These are phyloP conservation scores for Hsuehochloa calcarea DNA, from an alignment of 176 grass and related monocot genomes.

Conservation along the genomic window DNA sequence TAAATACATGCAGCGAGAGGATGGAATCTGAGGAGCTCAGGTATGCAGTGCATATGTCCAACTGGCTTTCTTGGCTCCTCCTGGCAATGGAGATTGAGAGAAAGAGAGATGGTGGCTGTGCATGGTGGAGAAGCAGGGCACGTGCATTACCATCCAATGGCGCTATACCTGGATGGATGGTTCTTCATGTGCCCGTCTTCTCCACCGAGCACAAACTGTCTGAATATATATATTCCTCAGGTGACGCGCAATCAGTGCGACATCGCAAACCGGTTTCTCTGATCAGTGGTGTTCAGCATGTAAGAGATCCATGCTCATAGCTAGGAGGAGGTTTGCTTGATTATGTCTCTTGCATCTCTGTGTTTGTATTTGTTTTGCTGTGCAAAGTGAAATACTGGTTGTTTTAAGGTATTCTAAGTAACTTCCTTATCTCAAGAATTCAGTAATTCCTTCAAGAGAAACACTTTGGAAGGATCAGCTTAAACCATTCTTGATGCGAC, in stretches of 20 bases:
- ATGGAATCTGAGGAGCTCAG: background rate
- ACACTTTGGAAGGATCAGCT: background rate
- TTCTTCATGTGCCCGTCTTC: conserved; percentile 81
- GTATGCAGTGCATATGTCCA: background rate
- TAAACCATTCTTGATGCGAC: background rate
- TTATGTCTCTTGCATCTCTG: background rate
- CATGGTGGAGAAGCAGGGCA: conserved; percentile 90
- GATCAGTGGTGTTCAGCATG: background rate
- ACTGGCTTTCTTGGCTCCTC: conserved; percentile 8
- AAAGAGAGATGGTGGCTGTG: conserved; percentile 38
- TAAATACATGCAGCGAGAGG: conserved; percentile 9
- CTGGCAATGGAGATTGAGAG: conserved; percentile 1
- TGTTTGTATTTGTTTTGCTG: background rate
- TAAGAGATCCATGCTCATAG: background rate
- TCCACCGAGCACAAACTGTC: conserved; percentile 70
- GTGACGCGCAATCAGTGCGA: background rate
- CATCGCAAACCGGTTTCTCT: background rate
- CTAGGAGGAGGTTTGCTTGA: background rate
- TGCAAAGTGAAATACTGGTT: background rate
- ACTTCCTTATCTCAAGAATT: background rate
- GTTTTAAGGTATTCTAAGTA: background rate
- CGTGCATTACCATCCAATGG: conserved; percentile 70
- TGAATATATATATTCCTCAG: conserved; percentile 4
- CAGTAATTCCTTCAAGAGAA: background rate
- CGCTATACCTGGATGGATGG: conserved; percentile 43